phyloP scores from a whole-genome alignment of 208 protist species.

The Lotmaria passim region DNA sequence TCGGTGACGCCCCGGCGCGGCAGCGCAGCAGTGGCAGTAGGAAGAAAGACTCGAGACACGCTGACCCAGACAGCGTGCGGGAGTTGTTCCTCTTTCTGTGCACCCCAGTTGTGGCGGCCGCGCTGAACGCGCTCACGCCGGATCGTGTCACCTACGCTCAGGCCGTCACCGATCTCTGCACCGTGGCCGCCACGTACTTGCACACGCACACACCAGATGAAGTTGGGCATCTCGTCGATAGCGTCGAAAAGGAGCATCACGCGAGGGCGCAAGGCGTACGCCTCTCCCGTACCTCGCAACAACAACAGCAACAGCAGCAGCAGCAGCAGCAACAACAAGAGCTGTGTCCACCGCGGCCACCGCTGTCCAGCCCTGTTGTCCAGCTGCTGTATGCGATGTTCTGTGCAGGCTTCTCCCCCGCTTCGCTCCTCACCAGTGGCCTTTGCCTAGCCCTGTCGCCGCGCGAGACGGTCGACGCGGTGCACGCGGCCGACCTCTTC shows the following conservation, averaged over 20 bases:
- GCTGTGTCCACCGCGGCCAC: conserved; percentile 29
- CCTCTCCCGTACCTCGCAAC: not conserved
- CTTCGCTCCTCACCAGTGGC: conserved; percentile 57
- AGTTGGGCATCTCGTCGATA: conserved; percentile 16
- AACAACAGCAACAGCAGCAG: not conserved
- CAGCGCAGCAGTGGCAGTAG: not conserved
- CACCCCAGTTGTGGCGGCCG: conserved; percentile 14
- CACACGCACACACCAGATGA: not conserved
- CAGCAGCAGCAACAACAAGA: no score
- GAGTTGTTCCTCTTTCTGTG: conserved; percentile 22
- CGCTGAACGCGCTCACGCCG: conserved; percentile 25
- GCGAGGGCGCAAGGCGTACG: not conserved
- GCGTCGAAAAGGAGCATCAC: conserved; percentile 20
- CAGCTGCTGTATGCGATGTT: conserved; percentile 64
- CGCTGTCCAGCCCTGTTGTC: conserved; percentile 31
- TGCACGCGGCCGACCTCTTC: conserved; percentile 50
- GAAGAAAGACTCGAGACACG: no score
- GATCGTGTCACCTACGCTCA: conserved; percentile 34
- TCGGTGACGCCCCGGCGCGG: not conserved
- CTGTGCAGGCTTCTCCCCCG: conserved; percentile 56
- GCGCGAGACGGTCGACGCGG: conserved; percentile 54
- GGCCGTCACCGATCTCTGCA: conserved; percentile 37
- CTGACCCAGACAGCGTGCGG: no score
- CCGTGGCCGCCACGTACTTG: conserved; percentile 25
- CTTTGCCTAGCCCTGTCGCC: conserved; percentile 57